A percentile compares a stretch with the other conserved stretches of the same genome.
phyloP scores from a whole-genome alignment of 352 stramenopile genomes.

The Poterioochromonas sp. region DNA sequence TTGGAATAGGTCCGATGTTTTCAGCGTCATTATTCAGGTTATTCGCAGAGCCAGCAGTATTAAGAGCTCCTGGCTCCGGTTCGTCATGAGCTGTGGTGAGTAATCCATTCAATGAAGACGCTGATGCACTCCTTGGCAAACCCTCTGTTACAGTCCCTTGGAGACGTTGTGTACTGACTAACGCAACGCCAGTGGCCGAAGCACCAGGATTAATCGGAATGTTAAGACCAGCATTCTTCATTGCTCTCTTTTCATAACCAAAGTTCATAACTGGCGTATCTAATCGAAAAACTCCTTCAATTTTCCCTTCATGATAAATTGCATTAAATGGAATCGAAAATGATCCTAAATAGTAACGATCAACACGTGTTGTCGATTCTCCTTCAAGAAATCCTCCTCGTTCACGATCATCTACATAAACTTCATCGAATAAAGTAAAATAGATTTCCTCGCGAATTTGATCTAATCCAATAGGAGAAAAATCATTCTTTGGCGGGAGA shows the following conservation, averaged over 20 bases:
- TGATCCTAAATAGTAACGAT: constrained; percentile 6
- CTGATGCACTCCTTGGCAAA: too few species aligned
- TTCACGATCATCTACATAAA: constrained; percentile 3
- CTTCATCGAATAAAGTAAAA: constrained; percentile 35
- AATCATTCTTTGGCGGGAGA: constrained; percentile 13
- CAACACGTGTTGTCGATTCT: neutral
- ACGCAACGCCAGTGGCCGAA: neutral
- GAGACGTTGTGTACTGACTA: neutral
- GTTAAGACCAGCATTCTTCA: neutral
- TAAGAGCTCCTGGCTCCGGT: neutral
- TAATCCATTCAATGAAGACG: constrained; percentile 43
- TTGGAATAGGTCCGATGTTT: too few species aligned
- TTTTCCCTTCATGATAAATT: constrained; percentile 5
- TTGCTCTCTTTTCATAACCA: constrained; percentile 50
- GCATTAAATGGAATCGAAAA: constrained; percentile 22
- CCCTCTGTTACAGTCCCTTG: too few species aligned
- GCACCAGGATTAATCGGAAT: neutral
- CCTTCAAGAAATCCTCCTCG: constrained; percentile 11
- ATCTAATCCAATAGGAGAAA: neutral
- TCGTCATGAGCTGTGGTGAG: neutral
- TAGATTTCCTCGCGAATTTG: constrained; percentile 19
- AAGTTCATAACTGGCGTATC: constrained; percentile 64
- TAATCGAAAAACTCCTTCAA: constrained; percentile 55
- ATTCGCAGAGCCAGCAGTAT: neutral
- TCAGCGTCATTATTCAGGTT: neutral